phyloP scores from a whole-genome alignment of 306 rosid genomes.

The Cicer cuneatum region DNA sequence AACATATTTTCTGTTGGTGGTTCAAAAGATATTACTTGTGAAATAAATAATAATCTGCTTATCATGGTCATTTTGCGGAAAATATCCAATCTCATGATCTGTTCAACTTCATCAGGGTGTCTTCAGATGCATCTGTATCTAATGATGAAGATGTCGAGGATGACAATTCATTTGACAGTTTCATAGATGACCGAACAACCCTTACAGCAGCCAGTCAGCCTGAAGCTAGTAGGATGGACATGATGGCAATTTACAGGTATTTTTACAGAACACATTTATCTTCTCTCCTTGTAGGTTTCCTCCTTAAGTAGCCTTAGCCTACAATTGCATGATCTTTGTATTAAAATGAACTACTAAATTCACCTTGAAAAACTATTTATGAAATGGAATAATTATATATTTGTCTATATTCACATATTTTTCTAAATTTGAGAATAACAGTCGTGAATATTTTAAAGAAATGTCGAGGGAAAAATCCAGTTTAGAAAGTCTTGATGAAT shows the following conservation, averaged over 20 bases:
- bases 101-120: constrained; percentile 61
- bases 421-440: constrained; percentile 32
- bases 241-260: constrained; percentile 95
- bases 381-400: not conserved
- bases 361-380: not conserved
- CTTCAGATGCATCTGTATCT: constrained; percentile 66
- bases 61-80: constrained; percentile 16
- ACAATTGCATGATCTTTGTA: constrained; percentile 9
- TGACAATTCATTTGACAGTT: constrained; percentile 67
- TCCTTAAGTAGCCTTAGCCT: not conserved
- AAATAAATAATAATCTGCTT: constrained; percentile 32
- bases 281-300: not conserved
- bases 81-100: constrained; percentile 44
- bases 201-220: constrained; percentile 65
- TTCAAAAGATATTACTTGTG: constrained; percentile 22
- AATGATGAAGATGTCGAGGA: constrained; percentile 78
- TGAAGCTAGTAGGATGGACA: constrained; percentile 66
- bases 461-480: constrained; percentile 7
- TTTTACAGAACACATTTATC: constrained; percentile 23
- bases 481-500: not conserved
- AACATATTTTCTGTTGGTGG: constrained; percentile 2
- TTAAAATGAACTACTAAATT: constrained; percentile 22
- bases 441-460: constrained; percentile 9
- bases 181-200: constrained; percentile 88
- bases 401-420: constrained; percentile 20